phyloP scores from a whole-genome alignment of 1,139 yeast species.

The Saccharomyces pastorianus region DNA sequence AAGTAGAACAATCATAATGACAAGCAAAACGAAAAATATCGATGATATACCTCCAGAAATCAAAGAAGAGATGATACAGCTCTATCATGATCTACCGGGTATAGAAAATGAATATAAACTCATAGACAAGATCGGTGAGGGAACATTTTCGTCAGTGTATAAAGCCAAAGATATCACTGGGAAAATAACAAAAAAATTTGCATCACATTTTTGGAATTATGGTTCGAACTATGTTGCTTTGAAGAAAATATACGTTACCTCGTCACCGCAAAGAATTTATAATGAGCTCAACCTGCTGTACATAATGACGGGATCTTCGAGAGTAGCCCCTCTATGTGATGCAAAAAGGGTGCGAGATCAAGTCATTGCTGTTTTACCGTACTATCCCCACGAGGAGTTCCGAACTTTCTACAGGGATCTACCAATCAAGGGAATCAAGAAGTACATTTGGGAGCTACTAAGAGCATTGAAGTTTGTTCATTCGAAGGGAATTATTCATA shows the following conservation, averaged over 20 bases:
- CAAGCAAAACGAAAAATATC: neutral
- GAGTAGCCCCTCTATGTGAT: conserved; percentile 83
- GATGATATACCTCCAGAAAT: conserved; percentile 33
- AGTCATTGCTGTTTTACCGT: conserved; percentile 86
- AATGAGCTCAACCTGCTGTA: conserved; percentile 77
- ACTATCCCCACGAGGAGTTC: conserved; percentile 84
- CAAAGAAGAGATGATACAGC: conserved; percentile 55
- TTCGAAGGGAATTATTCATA: conserved; percentile 66
- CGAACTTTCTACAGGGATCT: conserved; percentile 77
- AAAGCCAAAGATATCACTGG: conserved; percentile 59
- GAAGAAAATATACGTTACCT: conserved; percentile 88
- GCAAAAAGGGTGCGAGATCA: conserved; percentile 85
- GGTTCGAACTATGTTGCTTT: conserved; percentile 70
- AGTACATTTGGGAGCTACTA: conserved; percentile 71
- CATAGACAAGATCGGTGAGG: conserved; percentile 87
- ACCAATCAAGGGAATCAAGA: conserved; percentile 70
- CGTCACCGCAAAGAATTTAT: conserved; percentile 83
- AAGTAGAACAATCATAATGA: neutral
- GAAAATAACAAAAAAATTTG: conserved; percentile 20
- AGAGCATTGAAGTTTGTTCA: conserved; percentile 73
- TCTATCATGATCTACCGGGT: conserved; percentile 57
- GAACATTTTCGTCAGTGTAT: conserved; percentile 87
- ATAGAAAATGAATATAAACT: conserved; percentile 55
- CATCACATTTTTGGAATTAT: conserved; percentile 28
- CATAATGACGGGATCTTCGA: conserved; percentile 55